Base-by-base conservation (phyloP, 1,139 yeast species). In the Candida anutae region DNA sequence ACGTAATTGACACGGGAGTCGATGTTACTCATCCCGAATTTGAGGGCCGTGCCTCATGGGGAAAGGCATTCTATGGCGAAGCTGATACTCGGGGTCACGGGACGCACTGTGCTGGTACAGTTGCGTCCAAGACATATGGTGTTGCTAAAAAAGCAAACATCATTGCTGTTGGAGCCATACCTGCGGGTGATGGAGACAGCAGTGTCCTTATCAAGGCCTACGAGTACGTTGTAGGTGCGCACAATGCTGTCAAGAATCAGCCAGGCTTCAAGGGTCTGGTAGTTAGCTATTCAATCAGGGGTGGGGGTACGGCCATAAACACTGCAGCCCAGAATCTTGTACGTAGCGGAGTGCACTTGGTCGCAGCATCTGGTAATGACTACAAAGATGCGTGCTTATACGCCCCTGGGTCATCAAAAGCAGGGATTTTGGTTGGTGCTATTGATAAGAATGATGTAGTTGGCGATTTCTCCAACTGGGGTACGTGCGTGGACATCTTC, bases 301-400 rank as follows among this genome's bases (percentile, higher is more conserved):
- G 69, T 26, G 67, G 68, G 28, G 57, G 64, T 12, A n/a, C n/a
- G n/a, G n/a, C n/a, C n/a, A n/a, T n/a, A n/a, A n/a, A n/a, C n/a
- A n/a, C n/a, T n/a, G 68, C 68, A 4, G 66, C 56, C 21, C 56
- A 62, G 38, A 69, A 68, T 15, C 68, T 59, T 16, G 51, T 55
- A 25, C 45, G 50, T 21, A 64, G 66, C 16, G 69, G 68, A 28
- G 45, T 63, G 31, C 62, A 62, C 36, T 47, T 63, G 36, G 62
- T 68, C 6, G 67, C 62, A 21, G 69, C 70, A 22, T 69, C 69
- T 13, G 70, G 70, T 39, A 63, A 63, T 32, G 68, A 59, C 30
- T 52, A 61, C 36, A 57, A 51, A 31, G 66, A 62, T 39, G 67
- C 69, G 19, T 63, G 69, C 40, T 46, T 48, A 14, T 46, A 48